Evolutionary conservation across 1,284 basidiomycete genomes (phyloP), one percentile per base, ranked within the genome.

Genomic region (Mycena citricolor): DNA sequence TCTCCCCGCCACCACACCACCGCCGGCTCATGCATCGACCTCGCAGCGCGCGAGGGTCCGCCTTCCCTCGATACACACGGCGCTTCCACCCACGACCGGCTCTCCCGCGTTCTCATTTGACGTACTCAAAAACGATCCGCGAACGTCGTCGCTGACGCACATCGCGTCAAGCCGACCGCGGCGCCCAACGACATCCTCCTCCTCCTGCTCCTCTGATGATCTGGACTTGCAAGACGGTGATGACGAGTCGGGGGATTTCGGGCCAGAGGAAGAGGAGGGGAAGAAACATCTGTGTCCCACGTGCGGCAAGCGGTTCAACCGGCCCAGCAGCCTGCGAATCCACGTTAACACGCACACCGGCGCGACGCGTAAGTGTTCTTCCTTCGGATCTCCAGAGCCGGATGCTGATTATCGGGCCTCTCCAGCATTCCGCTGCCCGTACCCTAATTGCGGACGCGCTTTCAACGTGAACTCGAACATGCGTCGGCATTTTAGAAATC

Each of bases 381-480:
- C 22, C 25, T 29, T 48, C n/a, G n/a, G n/a, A n/a, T n/a, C n/a
- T n/a, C n/a, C n/a, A n/a, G n/a, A n/a, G n/a, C n/a, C n/a, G n/a
- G n/a, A n/a, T 38, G 8, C 21, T 8, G 23, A 35, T 20, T 35
- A 17, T 12, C 21, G 13, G 36, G 6, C 29, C 11, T 38, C 23
- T 5, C 42, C 59, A 88, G 86, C 86, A 8, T 87, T 83, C 63
- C 68, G 74, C 26, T 89, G 86, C 52, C 83, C 83, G 1, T 81
- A 71, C 67, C 83, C 81, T 4, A 74, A 78, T n/a, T 89, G 86
- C 57, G 82, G 81, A 22, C 74, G 84, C 19, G 73, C 77, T 45
- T 89, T 89, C 64, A 87, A 86, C 52, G 86, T 88, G 44, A 86
- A 86, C 57, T 86, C 83, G 0, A 89, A 89, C 61, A 87, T 89